A percentile compares a stretch with the other conserved stretches of the same genome.
These are phyloP conservation scores for Metschnikowia kunwiensis DNA, from an alignment of 805 yeast genomes.

Conservation along the genomic window DNA sequence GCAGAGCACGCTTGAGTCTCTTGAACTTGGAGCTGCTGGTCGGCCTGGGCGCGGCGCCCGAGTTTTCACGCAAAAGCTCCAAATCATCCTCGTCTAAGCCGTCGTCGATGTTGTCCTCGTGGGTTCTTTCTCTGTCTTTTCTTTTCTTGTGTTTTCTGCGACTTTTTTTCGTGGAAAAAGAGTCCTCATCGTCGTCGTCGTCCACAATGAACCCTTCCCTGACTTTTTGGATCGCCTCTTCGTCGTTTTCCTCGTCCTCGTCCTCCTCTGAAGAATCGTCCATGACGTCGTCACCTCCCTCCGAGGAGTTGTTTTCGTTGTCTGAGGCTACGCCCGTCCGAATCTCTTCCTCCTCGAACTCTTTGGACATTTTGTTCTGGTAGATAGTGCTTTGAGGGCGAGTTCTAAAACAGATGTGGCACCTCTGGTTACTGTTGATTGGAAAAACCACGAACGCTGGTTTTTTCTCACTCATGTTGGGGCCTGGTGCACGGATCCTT, in stretches of 20 bases:
- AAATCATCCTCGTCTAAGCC: constrained; percentile 92
- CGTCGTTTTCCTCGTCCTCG: constrained; percentile 82
- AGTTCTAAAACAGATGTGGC: constrained; percentile 5
- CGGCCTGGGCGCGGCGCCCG: constrained; percentile 56
- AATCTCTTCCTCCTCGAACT: constrained; percentile 38
- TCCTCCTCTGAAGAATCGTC: constrained; percentile 85
- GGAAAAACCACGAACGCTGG: background rate
- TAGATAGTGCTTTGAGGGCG: no score
- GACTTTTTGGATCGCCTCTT: constrained; percentile 78
- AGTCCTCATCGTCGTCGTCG: constrained; percentile 71
- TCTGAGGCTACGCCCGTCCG: constrained; percentile 30
- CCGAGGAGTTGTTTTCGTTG: constrained; percentile 30
- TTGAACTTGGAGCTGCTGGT: constrained; percentile 55
- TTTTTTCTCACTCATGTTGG: background rate
- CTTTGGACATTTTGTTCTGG: constrained; percentile 28
- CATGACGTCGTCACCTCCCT: constrained; percentile 39
- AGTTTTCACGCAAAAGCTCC: constrained; percentile 84
- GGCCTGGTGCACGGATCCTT: constrained; percentile 2
- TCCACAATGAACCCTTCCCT: constrained; percentile 94
- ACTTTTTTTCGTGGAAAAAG: constrained; percentile 18
- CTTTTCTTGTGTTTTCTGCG: constrained; percentile 33
- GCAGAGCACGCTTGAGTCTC: constrained; percentile 72
- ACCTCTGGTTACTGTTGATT: background rate
- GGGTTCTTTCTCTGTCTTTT: constrained; percentile 16
- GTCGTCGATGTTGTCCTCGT: constrained; percentile 35